Percentiles rank a stretch among this genome's conserved stretches.
Conservation (phyloP, 2,329 filamentous ascomycete species). For the Eutypa lata region DNA sequence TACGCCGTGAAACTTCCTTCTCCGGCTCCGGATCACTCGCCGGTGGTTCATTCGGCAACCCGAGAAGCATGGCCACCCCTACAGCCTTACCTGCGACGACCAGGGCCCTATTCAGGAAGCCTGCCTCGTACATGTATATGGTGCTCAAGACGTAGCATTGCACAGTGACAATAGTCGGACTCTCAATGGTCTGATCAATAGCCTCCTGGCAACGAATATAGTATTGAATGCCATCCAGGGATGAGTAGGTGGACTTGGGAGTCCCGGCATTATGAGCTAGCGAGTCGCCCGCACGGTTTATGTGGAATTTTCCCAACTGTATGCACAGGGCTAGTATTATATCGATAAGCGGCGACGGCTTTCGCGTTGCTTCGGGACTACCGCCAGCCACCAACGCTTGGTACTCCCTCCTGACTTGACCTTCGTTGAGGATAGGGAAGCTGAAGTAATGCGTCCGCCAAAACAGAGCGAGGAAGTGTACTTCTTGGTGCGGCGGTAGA, state of each 20-base stretch:
- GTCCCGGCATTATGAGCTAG: background rate
- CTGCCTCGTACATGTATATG: slow-evolving; percentile 12
- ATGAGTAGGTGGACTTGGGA: background rate
- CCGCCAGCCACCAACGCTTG: slow-evolving; percentile 4
- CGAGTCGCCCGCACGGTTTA: background rate
- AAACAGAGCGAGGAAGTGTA: slow-evolving; percentile 12
- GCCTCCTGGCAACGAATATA: slow-evolving; percentile 10
- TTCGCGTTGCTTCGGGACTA: slow-evolving; percentile 1
- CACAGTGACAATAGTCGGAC: slow-evolving; percentile 8
- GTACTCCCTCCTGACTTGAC: slow-evolving; percentile 8
- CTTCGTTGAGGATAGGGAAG: slow-evolving; percentile 11
- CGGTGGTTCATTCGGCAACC: slow-evolving; percentile 8
- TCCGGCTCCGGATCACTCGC: slow-evolving; percentile 4
- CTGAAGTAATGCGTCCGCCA: slow-evolving; percentile 16
- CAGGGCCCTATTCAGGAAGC: slow-evolving; percentile 9
- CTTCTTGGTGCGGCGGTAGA: slow-evolving; percentile 9
- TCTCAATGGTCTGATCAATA: slow-evolving; percentile 8
- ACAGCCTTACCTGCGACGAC: slow-evolving; percentile 8
- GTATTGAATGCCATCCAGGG: slow-evolving; percentile 11
- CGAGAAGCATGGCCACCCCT: slow-evolving; percentile 10
- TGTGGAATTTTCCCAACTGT: slow-evolving; percentile 5
- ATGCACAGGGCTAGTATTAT: slow-evolving; percentile 13
- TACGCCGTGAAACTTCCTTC: slow-evolving; percentile 10
- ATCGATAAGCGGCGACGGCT: slow-evolving; percentile 12
- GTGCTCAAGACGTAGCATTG: slow-evolving; percentile 14